These are phyloP conservation scores for Intubia oerlemansii DNA, from an alignment of 2,329 filamentous ascomycete genomes.

Conservation along the genomic window DNA sequence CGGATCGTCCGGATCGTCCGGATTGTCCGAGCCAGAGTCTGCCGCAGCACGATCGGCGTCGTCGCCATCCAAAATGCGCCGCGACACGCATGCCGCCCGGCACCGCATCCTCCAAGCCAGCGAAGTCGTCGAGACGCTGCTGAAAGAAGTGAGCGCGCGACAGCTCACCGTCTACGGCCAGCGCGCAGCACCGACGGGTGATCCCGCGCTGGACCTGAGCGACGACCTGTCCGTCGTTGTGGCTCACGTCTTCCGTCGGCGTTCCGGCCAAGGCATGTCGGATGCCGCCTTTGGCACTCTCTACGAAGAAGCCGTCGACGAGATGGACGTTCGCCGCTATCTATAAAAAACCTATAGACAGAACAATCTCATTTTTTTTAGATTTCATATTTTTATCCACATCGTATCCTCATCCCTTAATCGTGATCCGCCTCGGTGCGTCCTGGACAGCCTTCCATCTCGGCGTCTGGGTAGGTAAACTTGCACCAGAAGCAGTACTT, in stretches of 20 bases:
- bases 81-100: constrained; percentile 9
- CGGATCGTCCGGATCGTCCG: background rate
- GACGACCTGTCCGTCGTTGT: constrained; percentile 10
- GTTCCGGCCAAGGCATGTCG: constrained; percentile 4
- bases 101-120: constrained; percentile 11
- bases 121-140: constrained; percentile 10
- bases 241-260: constrained; percentile 8
- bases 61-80: too few relatives aligned
- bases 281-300: constrained; percentile 7
- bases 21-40: too few relatives aligned
- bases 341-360: too few relatives aligned
- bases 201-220: constrained; percentile 8
- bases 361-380: too few relatives aligned
- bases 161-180: background rate
- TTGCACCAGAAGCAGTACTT: constrained; percentile 97
- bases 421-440: constrained; percentile 66
- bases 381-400: background rate
- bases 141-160: constrained; percentile 4
- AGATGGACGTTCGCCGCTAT: constrained; percentile 12
- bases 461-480: constrained; percentile 47
- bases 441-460: constrained; percentile 79
- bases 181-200: background rate
- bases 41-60: too few relatives aligned
- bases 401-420: constrained; percentile 12
- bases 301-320: constrained; percentile 9